phyloP scores from a whole-genome alignment of 257 asterid species.

The Mitragyna speciosa region DNA sequence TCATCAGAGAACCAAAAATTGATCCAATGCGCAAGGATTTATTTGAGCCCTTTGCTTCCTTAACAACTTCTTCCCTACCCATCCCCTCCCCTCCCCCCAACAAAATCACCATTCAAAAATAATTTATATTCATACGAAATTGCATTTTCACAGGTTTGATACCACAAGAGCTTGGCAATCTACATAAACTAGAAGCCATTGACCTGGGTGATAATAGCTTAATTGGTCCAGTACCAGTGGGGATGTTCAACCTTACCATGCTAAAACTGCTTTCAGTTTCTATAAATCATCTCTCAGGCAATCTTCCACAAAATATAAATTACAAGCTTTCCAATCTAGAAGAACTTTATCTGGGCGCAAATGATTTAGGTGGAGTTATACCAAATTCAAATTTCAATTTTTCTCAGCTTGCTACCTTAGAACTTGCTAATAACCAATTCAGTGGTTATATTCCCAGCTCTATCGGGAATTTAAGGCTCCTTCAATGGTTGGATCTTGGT shows the following conservation, averaged over 20 bases:
- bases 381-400: slow-evolving; percentile 32
- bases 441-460: slow-evolving; percentile 33
- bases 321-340: slow-evolving; percentile 10
- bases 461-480: slow-evolving; percentile 30
- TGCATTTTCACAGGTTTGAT: background rate
- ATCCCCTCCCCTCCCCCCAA: no score
- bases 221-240: slow-evolving; percentile 26
- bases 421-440: slow-evolving; percentile 19
- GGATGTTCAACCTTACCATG: slow-evolving; percentile 23
- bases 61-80: no score
- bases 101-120: no score
- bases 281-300: slow-evolving; percentile 22
- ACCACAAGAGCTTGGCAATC: slow-evolving; percentile 30
- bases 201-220: background rate
- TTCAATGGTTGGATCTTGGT: slow-evolving; percentile 15
- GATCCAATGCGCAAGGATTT: no score
- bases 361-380: slow-evolving; percentile 18
- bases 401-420: slow-evolving; percentile 12
- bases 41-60: no score
- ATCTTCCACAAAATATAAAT: slow-evolving; percentile 17
- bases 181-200: slow-evolving; percentile 8
- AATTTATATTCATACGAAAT: no score
- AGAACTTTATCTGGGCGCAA: background rate
- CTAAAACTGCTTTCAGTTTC: background rate
- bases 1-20: no score